phyloP scores from a whole-genome alignment of 768 basidiomycete genomes.

The Nevesoporus exiguus region DNA sequence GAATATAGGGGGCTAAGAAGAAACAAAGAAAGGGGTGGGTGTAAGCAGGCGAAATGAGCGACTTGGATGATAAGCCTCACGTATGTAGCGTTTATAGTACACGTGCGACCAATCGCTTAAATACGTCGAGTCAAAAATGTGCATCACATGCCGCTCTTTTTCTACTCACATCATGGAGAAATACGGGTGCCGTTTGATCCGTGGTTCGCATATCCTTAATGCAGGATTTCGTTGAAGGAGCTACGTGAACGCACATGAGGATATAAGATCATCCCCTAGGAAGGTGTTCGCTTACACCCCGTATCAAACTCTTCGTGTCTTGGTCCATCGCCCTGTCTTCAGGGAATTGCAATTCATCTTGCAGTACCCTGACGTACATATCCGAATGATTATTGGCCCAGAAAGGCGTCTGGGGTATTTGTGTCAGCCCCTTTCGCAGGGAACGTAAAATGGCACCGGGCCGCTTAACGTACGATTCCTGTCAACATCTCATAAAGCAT shows the following conservation, averaged over 20 bases:
- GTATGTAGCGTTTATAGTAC: constrained; percentile 92
- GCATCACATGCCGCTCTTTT: constrained; percentile 1
- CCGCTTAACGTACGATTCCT: constrained; percentile 63
- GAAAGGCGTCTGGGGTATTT: constrained; percentile 69
- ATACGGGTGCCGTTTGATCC: constrained; percentile 92
- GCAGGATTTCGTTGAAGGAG: constrained; percentile 91
- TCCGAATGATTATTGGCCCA: constrained; percentile 91
- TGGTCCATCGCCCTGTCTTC: constrained; percentile 91
- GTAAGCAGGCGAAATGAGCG: constrained; percentile 11
- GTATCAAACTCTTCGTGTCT: constrained; percentile 92
- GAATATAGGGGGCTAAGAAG: constrained; percentile 80
- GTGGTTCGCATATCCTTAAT: constrained; percentile 86
- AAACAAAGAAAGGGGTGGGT: constrained; percentile 8
- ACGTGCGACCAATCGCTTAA: constrained; percentile 90
- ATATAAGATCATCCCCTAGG: not conserved
- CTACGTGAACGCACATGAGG: constrained; percentile 38
- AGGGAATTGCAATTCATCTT: constrained; percentile 87
- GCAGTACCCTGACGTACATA: constrained; percentile 91
- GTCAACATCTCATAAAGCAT: constrained; percentile 98
- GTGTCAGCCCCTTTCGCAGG: constrained; percentile 16
- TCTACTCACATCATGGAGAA: constrained; percentile 84
- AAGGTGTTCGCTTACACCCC: constrained; percentile 64
- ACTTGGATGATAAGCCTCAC: constrained; percentile 41
- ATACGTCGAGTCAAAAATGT: constrained; percentile 11
- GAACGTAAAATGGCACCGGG: constrained; percentile 10